These are phyloP conservation scores for Volvox reticuliferus DNA, from an alignment of 139 green algal genomes.

Conservation along the genomic window DNA sequence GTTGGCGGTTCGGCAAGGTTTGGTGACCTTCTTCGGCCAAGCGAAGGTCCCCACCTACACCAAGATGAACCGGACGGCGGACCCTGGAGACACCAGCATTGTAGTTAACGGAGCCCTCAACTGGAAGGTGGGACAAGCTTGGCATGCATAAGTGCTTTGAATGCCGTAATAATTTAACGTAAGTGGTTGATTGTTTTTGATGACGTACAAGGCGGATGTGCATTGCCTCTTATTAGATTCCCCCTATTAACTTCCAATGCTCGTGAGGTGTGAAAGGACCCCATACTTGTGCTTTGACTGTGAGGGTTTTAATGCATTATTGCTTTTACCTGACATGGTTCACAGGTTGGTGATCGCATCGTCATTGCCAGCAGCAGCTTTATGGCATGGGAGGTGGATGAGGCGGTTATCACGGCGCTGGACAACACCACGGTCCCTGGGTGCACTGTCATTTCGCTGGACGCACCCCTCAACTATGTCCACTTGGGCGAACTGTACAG, in stretches of 20 bases:
- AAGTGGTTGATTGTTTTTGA: too few relatives aligned
- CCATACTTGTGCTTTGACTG: too few relatives aligned
- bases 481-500: conserved; percentile 65
- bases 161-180: too few relatives aligned
- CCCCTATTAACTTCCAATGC: too few relatives aligned
- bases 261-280: too few relatives aligned
- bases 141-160: too few relatives aligned
- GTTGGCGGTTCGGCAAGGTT: conserved; percentile 70
- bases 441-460: conserved; percentile 51
- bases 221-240: too few relatives aligned
- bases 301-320: too few relatives aligned
- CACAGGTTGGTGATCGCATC: conserved; percentile 60
- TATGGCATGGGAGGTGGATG: conserved; percentile 63
- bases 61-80: conserved; percentile 52
- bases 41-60: conserved; percentile 77
- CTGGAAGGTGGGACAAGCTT: conserved; percentile 31
- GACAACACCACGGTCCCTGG: background rate
- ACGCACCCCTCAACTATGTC: conserved; percentile 54
- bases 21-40: conserved; percentile 66
- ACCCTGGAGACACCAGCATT: conserved; percentile 57
- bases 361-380: conserved; percentile 70
- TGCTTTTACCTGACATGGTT: too few relatives aligned
- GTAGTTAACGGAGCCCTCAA: conserved; percentile 58
- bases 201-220: too few relatives aligned
- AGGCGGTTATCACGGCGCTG: conserved; percentile 29